These are phyloP conservation scores for Pseudonectria buxi DNA, from an alignment of 2,329 filamentous ascomycete genomes.

Conservation along the genomic window DNA sequence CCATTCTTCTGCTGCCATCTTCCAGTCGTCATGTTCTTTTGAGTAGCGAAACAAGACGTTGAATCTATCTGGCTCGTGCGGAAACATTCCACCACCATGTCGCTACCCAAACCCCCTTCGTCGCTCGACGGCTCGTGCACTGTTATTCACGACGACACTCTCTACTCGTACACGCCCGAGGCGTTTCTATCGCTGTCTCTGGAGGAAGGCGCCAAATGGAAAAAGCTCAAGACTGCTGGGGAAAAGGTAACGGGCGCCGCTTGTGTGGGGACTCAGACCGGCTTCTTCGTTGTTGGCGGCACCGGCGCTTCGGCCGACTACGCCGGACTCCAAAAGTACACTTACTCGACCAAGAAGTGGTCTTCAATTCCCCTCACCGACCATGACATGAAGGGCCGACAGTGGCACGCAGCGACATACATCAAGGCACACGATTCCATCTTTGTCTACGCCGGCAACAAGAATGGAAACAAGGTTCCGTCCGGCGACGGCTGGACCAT, in stretches of 20 bases:
- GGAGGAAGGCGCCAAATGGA: conserved; percentile 65
- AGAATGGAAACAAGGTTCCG: conserved; percentile 47
- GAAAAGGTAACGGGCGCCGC: conserved; percentile 65
- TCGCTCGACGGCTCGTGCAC: conserved; percentile 74
- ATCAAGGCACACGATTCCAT: conserved; percentile 64
- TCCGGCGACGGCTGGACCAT: conserved; percentile 75
- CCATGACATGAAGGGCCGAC: conserved; percentile 58
- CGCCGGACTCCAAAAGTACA: conserved; percentile 66
- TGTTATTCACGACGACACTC: conserved; percentile 68
- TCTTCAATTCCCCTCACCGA: conserved; percentile 37
- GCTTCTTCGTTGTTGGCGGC: conserved; percentile 78
- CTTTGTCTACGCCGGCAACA: conserved; percentile 72
- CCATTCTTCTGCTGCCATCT: conserved; percentile 16
- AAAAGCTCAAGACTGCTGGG: conserved; percentile 51
- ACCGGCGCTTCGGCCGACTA: conserved; percentile 49
- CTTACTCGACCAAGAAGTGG: conserved; percentile 49
- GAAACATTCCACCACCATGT: conserved; percentile 45
- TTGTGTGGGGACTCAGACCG: conserved; percentile 67
- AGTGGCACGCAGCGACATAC: conserved; percentile 70
- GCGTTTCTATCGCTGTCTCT: conserved; percentile 71
- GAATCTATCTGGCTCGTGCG: conserved; percentile 7
- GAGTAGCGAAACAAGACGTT: conserved; percentile 9
- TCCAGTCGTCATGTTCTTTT: conserved; percentile 23
- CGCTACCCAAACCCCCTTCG: conserved; percentile 62
- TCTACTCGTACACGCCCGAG: conserved; percentile 73